Conservation (phyloP, 2,329 filamentous ascomycete species). For the Ceratocystis eucalypticola region DNA sequence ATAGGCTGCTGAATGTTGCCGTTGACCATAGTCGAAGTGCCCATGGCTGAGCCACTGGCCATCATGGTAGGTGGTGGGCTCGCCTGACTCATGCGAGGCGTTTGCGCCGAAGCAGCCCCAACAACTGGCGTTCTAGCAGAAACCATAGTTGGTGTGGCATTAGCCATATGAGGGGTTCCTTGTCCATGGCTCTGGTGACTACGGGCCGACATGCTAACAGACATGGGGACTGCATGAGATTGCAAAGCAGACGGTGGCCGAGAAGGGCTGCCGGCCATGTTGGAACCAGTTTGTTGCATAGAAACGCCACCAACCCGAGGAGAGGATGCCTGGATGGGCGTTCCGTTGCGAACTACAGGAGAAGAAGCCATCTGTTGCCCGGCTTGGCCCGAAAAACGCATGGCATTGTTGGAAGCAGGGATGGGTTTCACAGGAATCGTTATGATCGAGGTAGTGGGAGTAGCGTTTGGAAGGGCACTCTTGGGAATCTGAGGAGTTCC, state of each 20-base stretch:
- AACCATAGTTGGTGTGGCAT: constrained; percentile 46
- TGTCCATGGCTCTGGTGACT: constrained; percentile 54
- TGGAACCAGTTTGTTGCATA: constrained; percentile 54
- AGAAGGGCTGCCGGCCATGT: constrained; percentile 54
- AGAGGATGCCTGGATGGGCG: constrained; percentile 51
- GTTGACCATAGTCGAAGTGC: constrained; percentile 18
- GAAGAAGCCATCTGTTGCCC: constrained; percentile 45
- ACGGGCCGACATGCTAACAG: constrained; percentile 48
- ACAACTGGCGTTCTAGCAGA: constrained; percentile 44
- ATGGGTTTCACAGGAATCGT: constrained; percentile 27
- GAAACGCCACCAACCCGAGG: constrained; percentile 48
- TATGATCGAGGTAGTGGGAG: constrained; percentile 18
- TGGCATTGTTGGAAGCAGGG: constrained; percentile 20
- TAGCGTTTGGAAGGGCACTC: constrained; percentile 16
- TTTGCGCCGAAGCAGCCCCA: constrained; percentile 38
- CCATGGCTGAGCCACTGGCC: constrained; percentile 39
- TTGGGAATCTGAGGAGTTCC: constrained; percentile 17
- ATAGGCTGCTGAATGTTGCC: not conserved
- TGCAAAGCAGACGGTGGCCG: constrained; percentile 54
- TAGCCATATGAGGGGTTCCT: constrained; percentile 49
- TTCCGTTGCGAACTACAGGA: constrained; percentile 50
- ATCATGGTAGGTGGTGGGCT: constrained; percentile 49
- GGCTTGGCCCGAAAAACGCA: constrained; percentile 43
- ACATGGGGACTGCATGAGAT: constrained; percentile 43
- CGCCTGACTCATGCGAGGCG: constrained; percentile 48